Evolutionary conservation across 2,329 filamentous ascomycete genomes (phyloP), one percentile per base, ranked within the genome.

Genomic region (Trichoderma brevicompactum): DNA sequence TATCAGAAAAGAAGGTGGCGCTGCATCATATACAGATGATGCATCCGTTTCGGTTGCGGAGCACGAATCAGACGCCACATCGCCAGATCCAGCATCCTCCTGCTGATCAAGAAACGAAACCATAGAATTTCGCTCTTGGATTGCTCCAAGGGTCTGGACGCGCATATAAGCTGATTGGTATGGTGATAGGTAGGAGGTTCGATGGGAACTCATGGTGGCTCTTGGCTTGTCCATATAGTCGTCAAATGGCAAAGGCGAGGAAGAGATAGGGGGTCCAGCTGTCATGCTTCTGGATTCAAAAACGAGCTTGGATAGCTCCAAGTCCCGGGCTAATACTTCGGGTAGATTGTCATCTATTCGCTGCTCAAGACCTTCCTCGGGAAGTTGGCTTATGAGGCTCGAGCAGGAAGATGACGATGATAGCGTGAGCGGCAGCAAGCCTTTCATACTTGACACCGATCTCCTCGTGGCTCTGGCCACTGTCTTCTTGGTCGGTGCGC

Each of bases 281-380:
- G 84, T 84, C 79, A 86, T 81, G 65, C 80, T 81, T 70, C 77
- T 83, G 13, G 82, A 78, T 32, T 75, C 74, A 64, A 86, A 87
- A 32, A 84, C 71, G 9, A 77, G 74, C 58, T 76, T 76, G 17
- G 82, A 85, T 23, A 78, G 70, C 70, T 85, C 81, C 52, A 87
- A 75, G 68, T 87, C 84, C 66, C 78, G 79, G 7, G 80, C 85
- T n/a, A 87, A 76, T 44, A 86, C 70, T 73, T 87, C 85, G 2
- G 85, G 82, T 17, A 87, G 76, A 73, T 82, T 87, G 71, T 79
- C 80, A 56, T 75, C 76, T 10, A 71, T 68, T 52, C 72, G 70
- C 17, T 70, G 70, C 73, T 75, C 68, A 59, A 77, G 72, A 40
- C 63, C 68, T 17, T 75, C 72, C 49, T 67, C 69, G 13, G 67